Conservation (phyloP, 2,329 filamentous ascomycete species). For the Talaromyces rugulosus region DNA sequence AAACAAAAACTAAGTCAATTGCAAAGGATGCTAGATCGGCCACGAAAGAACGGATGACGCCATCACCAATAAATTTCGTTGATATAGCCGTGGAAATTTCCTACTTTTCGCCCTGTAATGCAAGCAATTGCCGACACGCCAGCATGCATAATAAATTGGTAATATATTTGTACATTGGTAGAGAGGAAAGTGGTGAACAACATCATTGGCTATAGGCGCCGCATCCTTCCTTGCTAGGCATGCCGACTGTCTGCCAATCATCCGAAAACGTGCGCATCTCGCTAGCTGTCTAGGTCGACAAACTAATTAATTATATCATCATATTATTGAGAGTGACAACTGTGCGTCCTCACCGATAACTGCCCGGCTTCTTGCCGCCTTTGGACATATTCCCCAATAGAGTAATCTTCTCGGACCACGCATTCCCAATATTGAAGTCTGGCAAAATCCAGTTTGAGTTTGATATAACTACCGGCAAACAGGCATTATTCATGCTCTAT, state of each 20-base stretch:
- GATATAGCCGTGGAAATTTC: background rate
- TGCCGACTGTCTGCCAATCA: conserved; percentile 11
- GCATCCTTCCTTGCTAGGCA: background rate
- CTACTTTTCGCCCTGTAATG: background rate
- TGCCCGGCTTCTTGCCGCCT: background rate
- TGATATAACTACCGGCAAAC: no score
- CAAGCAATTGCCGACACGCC: background rate
- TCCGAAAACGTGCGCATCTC: conserved; percentile 12
- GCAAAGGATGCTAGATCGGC: background rate
- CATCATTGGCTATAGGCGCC: background rate
- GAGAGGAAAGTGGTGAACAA: background rate
- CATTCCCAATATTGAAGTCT: no score
- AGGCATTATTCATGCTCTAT: no score
- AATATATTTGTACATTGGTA: background rate
- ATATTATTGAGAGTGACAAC: background rate
- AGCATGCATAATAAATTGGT: no score
- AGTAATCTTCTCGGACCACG: background rate
- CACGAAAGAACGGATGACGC: background rate
- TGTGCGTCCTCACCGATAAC: background rate
- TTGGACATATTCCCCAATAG: background rate
- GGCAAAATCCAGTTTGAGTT: no score
- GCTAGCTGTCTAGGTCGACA: background rate
- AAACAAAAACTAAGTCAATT: background rate
- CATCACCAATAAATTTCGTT: background rate
- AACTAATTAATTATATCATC: no score